Evolutionary conservation across 192 early-diverging fungal genomes (phyloP), one percentile per base, ranked within the genome.

Genomic region (Coemansia biformis): DNA sequence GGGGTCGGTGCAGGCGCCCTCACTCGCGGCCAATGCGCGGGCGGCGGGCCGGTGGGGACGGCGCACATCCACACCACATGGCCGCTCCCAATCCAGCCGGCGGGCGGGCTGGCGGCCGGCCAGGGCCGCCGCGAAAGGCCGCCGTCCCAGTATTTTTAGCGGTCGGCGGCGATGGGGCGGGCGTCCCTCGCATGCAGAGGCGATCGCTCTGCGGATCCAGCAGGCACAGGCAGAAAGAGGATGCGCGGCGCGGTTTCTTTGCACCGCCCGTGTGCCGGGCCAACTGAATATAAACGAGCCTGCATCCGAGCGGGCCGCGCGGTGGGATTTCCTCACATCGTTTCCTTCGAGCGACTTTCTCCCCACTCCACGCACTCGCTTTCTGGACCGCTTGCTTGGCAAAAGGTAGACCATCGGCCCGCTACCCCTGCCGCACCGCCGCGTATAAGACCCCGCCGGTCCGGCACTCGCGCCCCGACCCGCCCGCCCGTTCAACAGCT

Each of bases 271-370:
- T 29, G 59, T 57, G 50, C 45, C 57, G 49, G 46, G n/a, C 38
- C 42, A 53, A 18, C 35, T 34, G 29, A 47, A 66, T 70, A 70
- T 62, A 70, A 70, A 59, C 59, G 42, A 14, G 41, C 36, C 8
- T 31, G 23, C 26, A 28, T 28, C 26, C 26, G 26, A n/a, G n/a
- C 26, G 26, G 26, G 26, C 26, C 26, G 7, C 26, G 26, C 26
- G 7, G 7, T 3, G 26, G 7, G n/a, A n/a, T n/a, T n/a, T 28
- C 26, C 7, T 28, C 26, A 3, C 26, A 28, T 28, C 26, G 26
- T 65, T 41, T 51, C 38, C 54, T 57, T 30, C 36, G 48, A 68
- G 43, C 66, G 66, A 70, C 66, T 63, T 70, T 70, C 24, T 54
- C 58, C 43, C 47, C 28, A 24, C 32, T 12, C 46, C 36, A 45